Evolutionary conservation across 2,329 filamentous ascomycete species (phyloP), one percentile per base, ranked within the genome.

Genomic region (Cladosporium halotolerans): DNA sequence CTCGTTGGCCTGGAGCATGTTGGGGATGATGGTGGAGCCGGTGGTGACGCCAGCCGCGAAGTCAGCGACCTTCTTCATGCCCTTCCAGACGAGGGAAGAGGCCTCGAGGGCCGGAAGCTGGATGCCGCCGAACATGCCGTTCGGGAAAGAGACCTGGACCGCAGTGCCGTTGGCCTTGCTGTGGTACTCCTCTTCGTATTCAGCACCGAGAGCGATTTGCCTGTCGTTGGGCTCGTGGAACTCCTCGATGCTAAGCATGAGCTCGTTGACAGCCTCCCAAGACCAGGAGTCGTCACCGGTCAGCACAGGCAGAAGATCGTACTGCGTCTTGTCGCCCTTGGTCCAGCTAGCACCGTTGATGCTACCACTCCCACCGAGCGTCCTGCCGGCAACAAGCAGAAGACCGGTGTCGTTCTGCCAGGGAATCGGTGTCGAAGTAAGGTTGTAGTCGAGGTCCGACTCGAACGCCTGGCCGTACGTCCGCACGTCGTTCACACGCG

Each of bases 331-430:
- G 28, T 61, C 49, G 9, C 62, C 63, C 39, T 65, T 65, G n/a
- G 63, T 64, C 62, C 62, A 64, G 31, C 55, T 58, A 10, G 62
- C 62, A 11, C 63, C 62, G 36, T 64, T 65, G 16, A 65, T 53
- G 32, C 57, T 60, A 40, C 57, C 61, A 42, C 57, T 62, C 1
- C 63, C 63, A 32, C 62, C 62, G 7, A 64, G 60, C 8, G 56
- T 63, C 48, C 58, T 63, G 41, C 63, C 63, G 3, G 62, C 61
- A 16, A 60, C 60, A 10, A 65, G 53, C 7, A 55, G 58, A 6
- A 62, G 56, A 23, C 38, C 39, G 1, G 49, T 47, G 41, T 53
- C 45, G 41, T 62, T 55, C 47, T 63, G 60, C 58, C 58, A 61
- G 18, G 49, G 23, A 13, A 65, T 48, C 8, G 62, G 62, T 3